Evolutionary conservation across 164 flowering plant genomes (phyloP).

Genomic region (Nelumbo lutea): DNA sequence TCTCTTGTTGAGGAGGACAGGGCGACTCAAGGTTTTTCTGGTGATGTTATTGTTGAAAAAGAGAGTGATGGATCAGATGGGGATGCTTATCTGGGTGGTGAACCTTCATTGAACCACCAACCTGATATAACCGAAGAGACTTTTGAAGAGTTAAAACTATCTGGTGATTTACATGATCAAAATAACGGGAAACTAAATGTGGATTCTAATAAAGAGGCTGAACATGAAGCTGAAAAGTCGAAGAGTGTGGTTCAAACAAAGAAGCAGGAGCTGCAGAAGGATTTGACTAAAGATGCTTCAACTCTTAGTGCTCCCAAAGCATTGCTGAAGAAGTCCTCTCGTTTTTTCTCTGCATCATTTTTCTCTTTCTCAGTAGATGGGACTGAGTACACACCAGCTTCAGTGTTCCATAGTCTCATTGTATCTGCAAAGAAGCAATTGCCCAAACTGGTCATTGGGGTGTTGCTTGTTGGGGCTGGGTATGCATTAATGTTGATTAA

Average conservation of each 20-base stretch:
- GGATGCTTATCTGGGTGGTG: conserved; percentile 24
- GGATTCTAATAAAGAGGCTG: conserved; percentile 51
- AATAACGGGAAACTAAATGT: conserved; percentile 44
- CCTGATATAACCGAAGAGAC: conserved; percentile 30
- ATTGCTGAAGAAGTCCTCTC: conserved; percentile 84
- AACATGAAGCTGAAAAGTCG: conserved; percentile 44
- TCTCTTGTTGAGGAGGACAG: conserved; percentile 33
- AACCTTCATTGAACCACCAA: conserved; percentile 25
- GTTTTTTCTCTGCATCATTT: conserved; percentile 97
- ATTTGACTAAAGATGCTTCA: conserved; percentile 49
- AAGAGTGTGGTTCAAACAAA: conserved; percentile 50
- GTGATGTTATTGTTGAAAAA: conserved; percentile 29
- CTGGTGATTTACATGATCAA: conserved; percentile 43
- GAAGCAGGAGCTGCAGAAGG: conserved; percentile 76
- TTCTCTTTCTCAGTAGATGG: conserved; percentile 81
- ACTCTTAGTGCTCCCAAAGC: conserved; percentile 64
- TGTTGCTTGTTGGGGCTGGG: conserved; percentile 83
- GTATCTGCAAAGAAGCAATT: conserved; percentile 51
- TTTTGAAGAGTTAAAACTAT: conserved; percentile 27
- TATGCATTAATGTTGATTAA: conserved; percentile 25
- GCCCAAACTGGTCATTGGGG: conserved; percentile 71
- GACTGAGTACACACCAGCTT: conserved; percentile 63
- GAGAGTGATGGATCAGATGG: conserved; percentile 26
- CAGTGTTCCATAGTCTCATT: conserved; percentile 57
- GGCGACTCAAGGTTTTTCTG: conserved; percentile 22